A percentile compares a stretch with the other conserved stretches of the same genome.
Evolutionary conservation across 257 asterid genomes (phyloP).

Genomic region (Mentha longifolia): DNA sequence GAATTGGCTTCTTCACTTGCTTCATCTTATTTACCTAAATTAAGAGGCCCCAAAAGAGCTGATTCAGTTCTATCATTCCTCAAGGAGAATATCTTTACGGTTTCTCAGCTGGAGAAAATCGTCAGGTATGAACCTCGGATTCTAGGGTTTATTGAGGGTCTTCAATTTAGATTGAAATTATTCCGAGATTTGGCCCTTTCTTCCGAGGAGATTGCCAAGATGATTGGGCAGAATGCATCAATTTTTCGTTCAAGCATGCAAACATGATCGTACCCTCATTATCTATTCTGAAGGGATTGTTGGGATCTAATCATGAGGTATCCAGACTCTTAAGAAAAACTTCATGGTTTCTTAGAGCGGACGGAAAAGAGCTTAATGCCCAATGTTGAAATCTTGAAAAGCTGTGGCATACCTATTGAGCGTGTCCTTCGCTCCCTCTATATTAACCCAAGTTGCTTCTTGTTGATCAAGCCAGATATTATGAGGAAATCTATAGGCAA

Average conservation of each 20-base stretch:
- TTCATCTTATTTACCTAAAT: constrained; percentile 14
- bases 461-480: background rate
- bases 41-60: constrained; percentile 5
- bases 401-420: background rate
- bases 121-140: constrained; percentile 4
- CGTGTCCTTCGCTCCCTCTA: background rate
- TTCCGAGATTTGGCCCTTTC: constrained; percentile 51
- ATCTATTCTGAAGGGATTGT: constrained; percentile 33
- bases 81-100: constrained; percentile 45
- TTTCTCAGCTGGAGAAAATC: constrained; percentile 30
- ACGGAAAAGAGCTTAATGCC: background rate
- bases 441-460: background rate
- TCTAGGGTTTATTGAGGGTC: constrained; percentile 30
- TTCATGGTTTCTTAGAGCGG: constrained; percentile 5
- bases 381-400: background rate
- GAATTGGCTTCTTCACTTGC: constrained; percentile 27
- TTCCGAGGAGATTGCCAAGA: constrained; percentile 26
- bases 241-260: background rate
- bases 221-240: constrained; percentile 23
- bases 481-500: constrained; percentile 28
- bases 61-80: constrained; percentile 27
- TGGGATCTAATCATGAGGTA: constrained; percentile 41
- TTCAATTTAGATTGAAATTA: constrained; percentile 41
- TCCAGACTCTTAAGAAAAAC: constrained; percentile 28
- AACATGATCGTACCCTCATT: constrained; percentile 23